Base-by-base conservation (phyloP, 1,139 yeast genomes). In the Spencermartinsiella ligniputridi region DNA sequence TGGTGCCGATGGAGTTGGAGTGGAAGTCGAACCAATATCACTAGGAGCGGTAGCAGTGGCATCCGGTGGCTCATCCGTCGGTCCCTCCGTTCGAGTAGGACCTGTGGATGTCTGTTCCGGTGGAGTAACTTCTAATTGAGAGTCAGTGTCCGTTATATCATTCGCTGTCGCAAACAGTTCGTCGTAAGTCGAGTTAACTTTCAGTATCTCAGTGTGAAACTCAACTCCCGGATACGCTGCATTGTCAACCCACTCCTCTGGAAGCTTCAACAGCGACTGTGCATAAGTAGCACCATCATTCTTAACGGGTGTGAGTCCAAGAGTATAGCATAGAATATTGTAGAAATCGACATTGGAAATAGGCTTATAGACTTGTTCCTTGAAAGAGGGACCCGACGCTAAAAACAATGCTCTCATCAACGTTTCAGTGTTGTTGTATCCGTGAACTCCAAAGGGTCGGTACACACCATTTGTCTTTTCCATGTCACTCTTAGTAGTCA, bases 351-450 rank as follows among this genome's bases (percentile, higher is more conserved):
- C 70, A 60, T 88, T 90, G 5, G 71, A 68, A 57, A 90, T 85
- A 2, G 96, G 95, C 49, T 68, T 62, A 21, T 83, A 63, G 45
- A 40, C 47, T 15, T 63, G 58, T 6, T 61, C 62, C 1, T 57
- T 52, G 63, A 88, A 88, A 58, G 75, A 85, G 1, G 97, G 97
- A 0, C 97, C 97, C 5, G 74, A 64, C 0, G 83, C 96, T 37
- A 87, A 58, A 60, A 90, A 90, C 12, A 86, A 57, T 0, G 96
- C 90, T 45, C 96, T 70, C 96, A 89, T 88, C 47, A 87, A 68
- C 4, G 83, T 72, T 52, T 83, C 89, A 0, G 81, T 74, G 57
- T 83, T 83, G 58, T 84, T 79, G 60, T 86, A 89, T 0, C 97
- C 97, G 61, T 87, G 95, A 0, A 83, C 84, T 3, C 96, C 96